Percentiles rank a stretch among this genome's conserved stretches.
Evolutionary conservation across 2,329 filamentous ascomycete species (phyloP).

Genomic region (Aspergillus awamori): DNA sequence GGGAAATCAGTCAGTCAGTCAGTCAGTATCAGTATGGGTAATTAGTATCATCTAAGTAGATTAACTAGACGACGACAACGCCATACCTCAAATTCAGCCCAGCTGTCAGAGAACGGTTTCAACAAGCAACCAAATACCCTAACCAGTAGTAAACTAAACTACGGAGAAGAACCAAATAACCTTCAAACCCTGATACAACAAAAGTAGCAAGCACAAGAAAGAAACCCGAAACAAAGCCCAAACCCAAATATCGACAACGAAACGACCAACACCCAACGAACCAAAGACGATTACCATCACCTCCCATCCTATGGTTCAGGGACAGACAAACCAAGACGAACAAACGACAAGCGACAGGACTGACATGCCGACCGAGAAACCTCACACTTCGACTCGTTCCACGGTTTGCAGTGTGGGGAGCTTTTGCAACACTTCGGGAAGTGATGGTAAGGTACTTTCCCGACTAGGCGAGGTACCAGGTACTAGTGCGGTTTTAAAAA

Average conservation of each 20-base stretch:
- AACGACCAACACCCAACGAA: too few species aligned
- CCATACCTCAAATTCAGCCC: not conserved
- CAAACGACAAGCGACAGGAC: not conserved
- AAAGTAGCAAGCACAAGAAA: too few species aligned
- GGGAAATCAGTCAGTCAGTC: too few species aligned
- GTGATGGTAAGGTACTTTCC: slow-evolving; percentile 1
- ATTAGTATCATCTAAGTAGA: too few species aligned
- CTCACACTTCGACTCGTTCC: not conserved
- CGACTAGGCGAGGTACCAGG: slow-evolving; percentile 6
- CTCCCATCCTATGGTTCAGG: slow-evolving; percentile 3
- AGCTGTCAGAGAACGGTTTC: slow-evolving; percentile 8
- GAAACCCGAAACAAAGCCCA: too few species aligned
- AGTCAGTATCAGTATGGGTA: too few species aligned
- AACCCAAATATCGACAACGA: too few species aligned
- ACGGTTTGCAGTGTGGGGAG: slow-evolving; percentile 5
- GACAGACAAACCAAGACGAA: not conserved
- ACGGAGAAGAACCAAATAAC: too few species aligned
- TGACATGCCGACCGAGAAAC: slow-evolving; percentile 8
- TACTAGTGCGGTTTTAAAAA: not conserved
- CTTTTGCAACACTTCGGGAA: not conserved
- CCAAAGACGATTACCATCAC: not conserved
- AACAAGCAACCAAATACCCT: not conserved
- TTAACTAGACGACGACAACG: not conserved
- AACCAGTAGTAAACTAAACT: not conserved
- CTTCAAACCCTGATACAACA: too few species aligned